Percentiles rank a stretch among this genome's conserved stretches.
phyloP scores from a whole-genome alignment of 106 monocot genomes.

The Platanthera guangdongensis region DNA sequence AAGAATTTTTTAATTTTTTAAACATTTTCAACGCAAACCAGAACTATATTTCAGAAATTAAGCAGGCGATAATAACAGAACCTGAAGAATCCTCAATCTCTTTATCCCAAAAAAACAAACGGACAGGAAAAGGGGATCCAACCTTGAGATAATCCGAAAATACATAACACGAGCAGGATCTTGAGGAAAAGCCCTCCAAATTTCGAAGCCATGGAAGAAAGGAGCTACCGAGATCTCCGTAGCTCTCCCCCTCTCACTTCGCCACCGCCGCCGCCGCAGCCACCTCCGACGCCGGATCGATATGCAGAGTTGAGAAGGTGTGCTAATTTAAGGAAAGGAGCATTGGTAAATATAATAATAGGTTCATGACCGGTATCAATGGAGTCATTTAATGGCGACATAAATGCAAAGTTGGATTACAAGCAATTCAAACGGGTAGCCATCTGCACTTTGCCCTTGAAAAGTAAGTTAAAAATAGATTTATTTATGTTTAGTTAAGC shows the following conservation, averaged over 20 bases:
- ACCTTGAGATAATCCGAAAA: conserved; percentile 36
- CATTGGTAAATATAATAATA: conserved; percentile 1
- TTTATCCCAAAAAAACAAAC: not conserved
- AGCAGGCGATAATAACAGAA: not conserved
- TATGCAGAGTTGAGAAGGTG: not conserved
- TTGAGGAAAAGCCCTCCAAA: conserved; percentile 18
- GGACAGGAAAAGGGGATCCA: not conserved
- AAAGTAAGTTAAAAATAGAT: too few relatives aligned
- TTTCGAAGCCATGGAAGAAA: conserved; percentile 9
- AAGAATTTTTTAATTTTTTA: too few relatives aligned
- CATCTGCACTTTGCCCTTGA: too few relatives aligned
- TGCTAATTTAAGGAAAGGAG: not conserved
- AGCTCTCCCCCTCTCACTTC: not conserved
- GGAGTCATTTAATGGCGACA: conserved; percentile 8
- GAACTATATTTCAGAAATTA: not conserved
- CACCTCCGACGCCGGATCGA: not conserved
- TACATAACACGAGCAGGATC: conserved; percentile 28
- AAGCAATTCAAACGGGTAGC: too few relatives aligned
- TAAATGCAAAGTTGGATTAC: conserved; percentile 8
- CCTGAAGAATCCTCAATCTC: not conserved
- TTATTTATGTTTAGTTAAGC: too few relatives aligned
- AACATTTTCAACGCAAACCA: too few relatives aligned
- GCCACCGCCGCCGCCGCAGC: not conserved
- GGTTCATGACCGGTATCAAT: not conserved
- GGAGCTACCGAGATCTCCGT: not conserved